phyloP scores from a whole-genome alignment of 179 eudicot genomes.

The Beta macrorhiza region DNA sequence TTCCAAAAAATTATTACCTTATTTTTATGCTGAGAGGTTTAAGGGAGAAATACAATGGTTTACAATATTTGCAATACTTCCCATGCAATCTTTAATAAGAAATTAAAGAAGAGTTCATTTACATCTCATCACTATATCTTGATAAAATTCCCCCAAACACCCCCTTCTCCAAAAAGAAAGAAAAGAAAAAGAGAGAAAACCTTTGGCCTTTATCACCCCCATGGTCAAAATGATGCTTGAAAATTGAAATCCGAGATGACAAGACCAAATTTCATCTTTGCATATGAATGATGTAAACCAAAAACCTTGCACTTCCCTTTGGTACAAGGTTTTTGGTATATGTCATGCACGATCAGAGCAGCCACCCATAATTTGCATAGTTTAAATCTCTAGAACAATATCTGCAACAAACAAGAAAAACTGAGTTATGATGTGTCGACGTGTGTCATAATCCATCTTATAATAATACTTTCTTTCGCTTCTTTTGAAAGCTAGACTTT shows the following conservation, averaged over 20 bases:
- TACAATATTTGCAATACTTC: background rate
- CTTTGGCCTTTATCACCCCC: background rate
- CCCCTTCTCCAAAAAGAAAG: background rate
- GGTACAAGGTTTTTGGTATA: background rate
- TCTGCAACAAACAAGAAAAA: conserved; percentile 23
- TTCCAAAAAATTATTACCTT: no score
- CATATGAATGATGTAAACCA: conserved; percentile 1
- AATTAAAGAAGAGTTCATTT: background rate
- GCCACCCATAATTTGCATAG: background rate
- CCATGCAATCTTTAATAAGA: background rate
- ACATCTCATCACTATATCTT: background rate
- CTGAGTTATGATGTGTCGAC: background rate
- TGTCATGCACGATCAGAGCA: background rate
- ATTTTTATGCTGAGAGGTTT: background rate
- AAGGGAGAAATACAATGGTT: background rate
- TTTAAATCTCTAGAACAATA: conserved; percentile 36
- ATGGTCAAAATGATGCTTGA: background rate
- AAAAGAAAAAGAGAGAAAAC: background rate
- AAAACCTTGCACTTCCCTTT: conserved; percentile 14
- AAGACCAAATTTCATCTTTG: conserved; percentile 5
- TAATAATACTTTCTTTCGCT: no score
- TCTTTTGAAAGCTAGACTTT: no score
- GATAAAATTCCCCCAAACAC: background rate
- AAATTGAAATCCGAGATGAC: conserved; percentile 10
- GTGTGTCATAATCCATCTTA: no score